Evolutionary conservation across 148 eudicot species (phyloP), one percentile per base, ranked within the genome.

Genomic region (Amaranthus palmeri): DNA sequence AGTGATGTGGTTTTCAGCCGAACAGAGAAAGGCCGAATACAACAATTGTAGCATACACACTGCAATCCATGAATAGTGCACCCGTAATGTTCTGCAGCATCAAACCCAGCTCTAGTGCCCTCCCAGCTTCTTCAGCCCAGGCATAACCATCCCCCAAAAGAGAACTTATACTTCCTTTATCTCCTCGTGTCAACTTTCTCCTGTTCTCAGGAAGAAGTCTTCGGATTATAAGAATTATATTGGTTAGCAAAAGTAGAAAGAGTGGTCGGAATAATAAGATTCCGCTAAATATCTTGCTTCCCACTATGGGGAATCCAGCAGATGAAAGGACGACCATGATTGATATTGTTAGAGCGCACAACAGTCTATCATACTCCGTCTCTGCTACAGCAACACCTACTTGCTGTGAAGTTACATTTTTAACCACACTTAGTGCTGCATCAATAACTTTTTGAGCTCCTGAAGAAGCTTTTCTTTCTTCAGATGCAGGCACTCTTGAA

Each of bases 61-160:
- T 80, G 78, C 83, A 85, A 68, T 93, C 98, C 82, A 87, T 75
- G 74, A 88, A 88, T 59, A 93, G 43, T 12, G 90, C 82, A 56
- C 83, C 77, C 54, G 68, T 6, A n/a, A 87, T 68, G n/a, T 75
- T 87, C 83, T 87, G 86, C 81, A 90, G 64, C 76, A 87, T 73
- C 70, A 93, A 75, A 25, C 85, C 92, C 52, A 75, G 40, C 86
- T 90, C 96, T 78, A 90, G 62, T 70, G 86, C 90, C 57, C 73
- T 81, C 10, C 90, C 89, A 17, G 91, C 72, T 46, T 84, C 88
- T 77, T 83, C 86, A 1, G 82, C 84, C 85, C 83, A 78, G 57
- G 78, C 88, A 74, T 67, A 55, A 53, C 82, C 85, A 14, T 81
- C 90, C 10, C 68, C 72, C 54, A 76, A 61, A 42, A 86, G 69